Percentiles rank a stretch among this genome's conserved stretches.
phyloP scores from a whole-genome alignment of 768 basidiomycete genomes.

The Hericium rajendrae region DNA sequence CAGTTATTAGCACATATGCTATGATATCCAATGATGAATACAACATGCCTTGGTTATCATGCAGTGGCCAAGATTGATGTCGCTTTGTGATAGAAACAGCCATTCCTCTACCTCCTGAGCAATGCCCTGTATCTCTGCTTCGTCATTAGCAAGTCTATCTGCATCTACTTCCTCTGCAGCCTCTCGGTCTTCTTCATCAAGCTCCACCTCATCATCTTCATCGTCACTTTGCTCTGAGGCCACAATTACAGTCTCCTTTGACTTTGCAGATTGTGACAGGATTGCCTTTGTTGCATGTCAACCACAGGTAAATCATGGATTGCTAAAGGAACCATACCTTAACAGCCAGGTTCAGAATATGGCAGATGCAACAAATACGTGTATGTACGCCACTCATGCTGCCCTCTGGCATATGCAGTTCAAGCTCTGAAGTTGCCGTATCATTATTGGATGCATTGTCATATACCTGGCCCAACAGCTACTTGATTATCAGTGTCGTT shows the following conservation, averaged over 20 bases:
- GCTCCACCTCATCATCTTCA: slow-evolving; percentile 4
- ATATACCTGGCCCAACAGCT: not conserved
- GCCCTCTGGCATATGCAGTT: not conserved
- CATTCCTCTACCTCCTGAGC: not conserved
- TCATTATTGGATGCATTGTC: not conserved
- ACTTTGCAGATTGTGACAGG: slow-evolving; percentile 11
- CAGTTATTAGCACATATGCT: not conserved
- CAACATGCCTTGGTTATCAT: slow-evolving; percentile 12
- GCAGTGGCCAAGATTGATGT: not conserved
- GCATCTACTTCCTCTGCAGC: slow-evolving; percentile 2
- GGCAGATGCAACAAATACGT: not conserved
- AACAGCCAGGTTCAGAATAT: not conserved
- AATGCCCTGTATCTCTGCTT: not conserved
- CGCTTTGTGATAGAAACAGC: not conserved
- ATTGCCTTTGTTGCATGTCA: slow-evolving; percentile 20
- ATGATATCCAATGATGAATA: not conserved
- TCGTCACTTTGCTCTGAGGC: not conserved
- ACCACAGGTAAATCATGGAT: not conserved
- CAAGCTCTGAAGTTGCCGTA: not conserved
- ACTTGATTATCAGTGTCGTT: not conserved
- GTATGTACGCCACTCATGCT: not conserved
- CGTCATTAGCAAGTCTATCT: slow-evolving; percentile 1
- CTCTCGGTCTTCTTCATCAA: slow-evolving; percentile 4
- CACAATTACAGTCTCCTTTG: not conserved
- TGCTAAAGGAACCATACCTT: not conserved